These are phyloP conservation scores for Lyophyllum atratum DNA, from an alignment of 768 basidiomycete species.

Conservation along the genomic window DNA sequence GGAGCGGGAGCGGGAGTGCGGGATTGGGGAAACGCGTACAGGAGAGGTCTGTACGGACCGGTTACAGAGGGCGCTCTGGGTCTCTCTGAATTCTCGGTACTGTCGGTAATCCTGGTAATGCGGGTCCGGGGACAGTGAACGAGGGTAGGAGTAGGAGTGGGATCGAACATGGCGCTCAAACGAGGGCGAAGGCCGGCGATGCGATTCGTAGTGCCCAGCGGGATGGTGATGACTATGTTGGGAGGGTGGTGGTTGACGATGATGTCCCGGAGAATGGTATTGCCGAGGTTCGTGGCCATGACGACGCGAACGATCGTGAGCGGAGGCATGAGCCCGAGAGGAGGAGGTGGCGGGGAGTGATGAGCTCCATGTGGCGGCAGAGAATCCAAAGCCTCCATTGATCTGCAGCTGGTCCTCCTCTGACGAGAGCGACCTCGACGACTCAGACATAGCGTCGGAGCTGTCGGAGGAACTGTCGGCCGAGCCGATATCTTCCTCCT, in stretches of 20 bases:
- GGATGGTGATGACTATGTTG: background rate
- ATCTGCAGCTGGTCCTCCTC: background rate
- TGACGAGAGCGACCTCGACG: background rate
- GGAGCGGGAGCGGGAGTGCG: background rate
- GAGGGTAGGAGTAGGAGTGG: background rate
- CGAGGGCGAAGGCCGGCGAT: background rate
- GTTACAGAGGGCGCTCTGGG: background rate
- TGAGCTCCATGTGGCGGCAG: background rate
- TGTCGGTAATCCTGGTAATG: slow-evolving; percentile 1
- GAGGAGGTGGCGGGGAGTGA: background rate
- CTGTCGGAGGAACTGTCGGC: slow-evolving; percentile 1
- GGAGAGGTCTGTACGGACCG: slow-evolving; percentile 11
- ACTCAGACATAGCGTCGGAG: background rate
- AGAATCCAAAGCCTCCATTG: slow-evolving; percentile 1
- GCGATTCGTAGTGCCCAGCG: background rate
- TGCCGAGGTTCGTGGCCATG: background rate
- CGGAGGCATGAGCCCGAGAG: background rate
- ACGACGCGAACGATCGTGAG: background rate
- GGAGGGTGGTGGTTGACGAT: background rate
- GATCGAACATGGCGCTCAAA: background rate
- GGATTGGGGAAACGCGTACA: slow-evolving; percentile 8
- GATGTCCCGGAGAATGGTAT: background rate
- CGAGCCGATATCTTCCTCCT: slow-evolving; percentile 11
- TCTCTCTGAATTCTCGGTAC: slow-evolving; percentile 1
- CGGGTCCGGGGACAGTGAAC: background rate